Base-by-base conservation (phyloP, 495 filamentous ascomycete genomes). In the Lophiotrema nucula region DNA sequence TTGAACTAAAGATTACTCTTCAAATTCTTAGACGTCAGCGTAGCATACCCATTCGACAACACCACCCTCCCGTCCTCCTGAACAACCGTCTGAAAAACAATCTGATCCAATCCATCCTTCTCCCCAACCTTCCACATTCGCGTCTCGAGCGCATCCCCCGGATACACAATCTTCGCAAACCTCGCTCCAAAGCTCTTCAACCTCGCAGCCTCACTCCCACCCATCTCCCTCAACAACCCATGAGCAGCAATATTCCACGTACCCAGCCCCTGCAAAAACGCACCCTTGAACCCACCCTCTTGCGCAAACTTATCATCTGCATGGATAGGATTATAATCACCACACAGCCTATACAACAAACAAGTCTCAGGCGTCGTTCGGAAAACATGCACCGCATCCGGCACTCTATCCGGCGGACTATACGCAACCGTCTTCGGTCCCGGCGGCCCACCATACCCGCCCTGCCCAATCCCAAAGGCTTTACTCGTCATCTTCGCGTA, bases 221-320 rank as follows among this genome's bases (percentile, higher is more conserved):
- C 66, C 24, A 67, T 39, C 39, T 49, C 64, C 42, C 53, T 65
- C 37, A 70, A 45, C 13, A 70, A 27, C 27, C 68, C 66, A 52
- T 67, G 63, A 8, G 68, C 68, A 3, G 64, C 68, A 47, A 70
- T 70, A 53, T 70, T 70, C 68, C 68, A 70, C 2, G 68, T 70
- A 12, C 68, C 59, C 33, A 71, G 33, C 19, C 67, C 67, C 51
- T 69, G 69, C 43, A 71, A 27, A 51, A 69, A 62, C 2, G 65
- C 49, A 2, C 58, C 64, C 46, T 69, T 69, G 43, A 69, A 69
- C 3, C 69, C 69, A 4, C 56, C 69, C 3, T 47, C 53, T 33
- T 53, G 53, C 26, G 56, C 69, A 54, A 67, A 69, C 6, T 58
- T 58, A 22, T 69, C 67, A 48, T 71, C 69, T 1, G 65, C 67